phyloP scores from a whole-genome alignment of 1,139 yeast species.

The Lodderomyces elongisporus region DNA sequence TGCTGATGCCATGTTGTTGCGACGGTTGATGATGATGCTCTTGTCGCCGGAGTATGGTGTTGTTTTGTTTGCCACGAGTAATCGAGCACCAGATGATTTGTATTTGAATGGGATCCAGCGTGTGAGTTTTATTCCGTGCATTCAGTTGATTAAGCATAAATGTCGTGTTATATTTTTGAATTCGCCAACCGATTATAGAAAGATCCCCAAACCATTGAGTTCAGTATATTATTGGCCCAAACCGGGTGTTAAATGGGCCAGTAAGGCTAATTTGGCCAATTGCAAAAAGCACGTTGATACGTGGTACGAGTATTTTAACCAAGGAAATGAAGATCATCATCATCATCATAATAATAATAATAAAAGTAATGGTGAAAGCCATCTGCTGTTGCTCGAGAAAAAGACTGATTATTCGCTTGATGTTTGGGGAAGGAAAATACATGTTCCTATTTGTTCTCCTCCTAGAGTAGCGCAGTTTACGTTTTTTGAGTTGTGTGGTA shows the following conservation, averaged over 20 bases:
- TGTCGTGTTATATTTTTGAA: slow-evolving; percentile 76
- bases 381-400: too few species aligned
- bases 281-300: slow-evolving; percentile 59
- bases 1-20: slow-evolving; percentile 93
- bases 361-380: too few species aligned
- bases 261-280: slow-evolving; percentile 47
- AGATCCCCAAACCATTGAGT: slow-evolving; percentile 76
- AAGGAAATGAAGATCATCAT: slow-evolving; percentile 29
- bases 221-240: slow-evolving; percentile 76
- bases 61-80: slow-evolving; percentile 86
- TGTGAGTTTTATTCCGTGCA: slow-evolving; percentile 86
- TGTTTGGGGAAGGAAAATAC: slow-evolving; percentile 86
- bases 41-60: slow-evolving; percentile 70
- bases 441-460: slow-evolving; percentile 71
- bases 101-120: slow-evolving; percentile 93
- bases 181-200: slow-evolving; percentile 92
- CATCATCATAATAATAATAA: too few species aligned
- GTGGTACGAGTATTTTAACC: slow-evolving; percentile 76
- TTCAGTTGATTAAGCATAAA: slow-evolving; percentile 66
- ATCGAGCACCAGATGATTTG: slow-evolving; percentile 90
- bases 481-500: slow-evolving; percentile 79
- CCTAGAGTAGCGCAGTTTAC: slow-evolving; percentile 86
- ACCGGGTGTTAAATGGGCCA: slow-evolving; percentile 52
- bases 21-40: slow-evolving; percentile 65
- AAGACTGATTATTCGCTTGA: slow-evolving; percentile 35